These are phyloP conservation scores for Actinomortierella ambigua DNA, from an alignment of 371 early-diverging fungal genomes.

Conservation along the genomic window DNA sequence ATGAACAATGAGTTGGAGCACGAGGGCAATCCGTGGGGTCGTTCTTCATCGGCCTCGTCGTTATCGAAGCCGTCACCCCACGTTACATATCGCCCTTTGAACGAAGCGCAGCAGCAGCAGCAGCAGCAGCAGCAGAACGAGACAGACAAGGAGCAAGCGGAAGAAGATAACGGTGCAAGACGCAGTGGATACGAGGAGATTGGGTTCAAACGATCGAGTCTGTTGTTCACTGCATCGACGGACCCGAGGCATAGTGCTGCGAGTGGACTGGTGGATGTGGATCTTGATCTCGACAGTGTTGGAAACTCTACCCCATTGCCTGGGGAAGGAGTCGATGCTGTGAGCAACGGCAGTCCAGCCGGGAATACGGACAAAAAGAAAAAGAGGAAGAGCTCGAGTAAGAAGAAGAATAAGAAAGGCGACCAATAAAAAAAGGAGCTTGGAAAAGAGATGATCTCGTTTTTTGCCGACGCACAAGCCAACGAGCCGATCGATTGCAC, in stretches of 20 bases:
- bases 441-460: too few species aligned
- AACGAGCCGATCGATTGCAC: too few species aligned
- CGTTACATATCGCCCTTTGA: not conserved
- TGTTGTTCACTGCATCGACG: constrained; percentile 27
- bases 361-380: constrained; percentile 13
- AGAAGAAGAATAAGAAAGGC: constrained; percentile 12
- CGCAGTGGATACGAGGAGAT: constrained; percentile 44
- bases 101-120: too few species aligned
- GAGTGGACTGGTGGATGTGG: not conserved
- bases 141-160: too few species aligned
- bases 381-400: constrained; percentile 5
- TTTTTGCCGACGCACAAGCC: too few species aligned
- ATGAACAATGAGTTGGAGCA: constrained; percentile 36
- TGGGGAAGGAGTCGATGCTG: not conserved
- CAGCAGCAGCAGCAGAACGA: too few species aligned
- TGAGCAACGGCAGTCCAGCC: not conserved
- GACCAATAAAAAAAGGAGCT: too few species aligned
- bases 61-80: constrained; percentile 13
- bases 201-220: constrained; percentile 22
- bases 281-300: not conserved
- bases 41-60: not conserved
- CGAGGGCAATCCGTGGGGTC: constrained; percentile 19
- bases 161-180: constrained; percentile 3
- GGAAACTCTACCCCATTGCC: not conserved
- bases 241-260: not conserved